Percentiles rank a stretch among this genome's conserved stretches.
Conservation (phyloP, 2,329 filamentous ascomycete genomes). For the Zalaria obscura region DNA sequence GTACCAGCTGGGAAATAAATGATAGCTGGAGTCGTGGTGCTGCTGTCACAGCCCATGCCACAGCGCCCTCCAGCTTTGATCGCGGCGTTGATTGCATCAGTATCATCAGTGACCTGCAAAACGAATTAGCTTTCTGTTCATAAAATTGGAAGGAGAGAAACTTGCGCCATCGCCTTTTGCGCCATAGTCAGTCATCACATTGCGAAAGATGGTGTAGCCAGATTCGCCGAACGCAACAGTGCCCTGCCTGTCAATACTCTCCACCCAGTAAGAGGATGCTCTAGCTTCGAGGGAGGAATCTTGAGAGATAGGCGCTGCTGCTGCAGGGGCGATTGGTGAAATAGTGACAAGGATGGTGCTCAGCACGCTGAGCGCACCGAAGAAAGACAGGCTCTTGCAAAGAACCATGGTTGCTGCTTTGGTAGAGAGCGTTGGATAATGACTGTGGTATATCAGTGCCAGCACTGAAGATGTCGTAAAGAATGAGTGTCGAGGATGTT, state of each 20-base stretch:
- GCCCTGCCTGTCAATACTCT: conserved; percentile 55
- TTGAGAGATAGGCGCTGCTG: conserved; percentile 2
- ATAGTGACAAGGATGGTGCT: conserved; percentile 2
- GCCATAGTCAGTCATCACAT: conserved; percentile 28
- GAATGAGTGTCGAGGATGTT: neutral
- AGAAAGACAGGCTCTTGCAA: conserved; percentile 3
- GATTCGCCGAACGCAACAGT: conserved; percentile 46
- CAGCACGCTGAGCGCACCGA: conserved; percentile 2
- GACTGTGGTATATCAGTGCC: conserved; percentile 5
- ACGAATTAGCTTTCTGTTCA: too few relatives aligned
- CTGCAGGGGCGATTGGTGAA: conserved; percentile 1
- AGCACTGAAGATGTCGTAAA: conserved; percentile 2
- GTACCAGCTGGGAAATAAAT: conserved; percentile 87
- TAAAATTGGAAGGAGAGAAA: too few relatives aligned
- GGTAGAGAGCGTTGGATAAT: conserved; percentile 5
- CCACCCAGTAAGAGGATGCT: conserved; percentile 54
- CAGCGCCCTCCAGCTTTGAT: conserved; percentile 69
- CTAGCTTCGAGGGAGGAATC: conserved; percentile 1
- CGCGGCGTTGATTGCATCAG: conserved; percentile 72
- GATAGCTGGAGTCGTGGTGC: conserved; percentile 68
- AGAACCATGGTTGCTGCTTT: conserved; percentile 2
- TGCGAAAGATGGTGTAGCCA: conserved; percentile 47
- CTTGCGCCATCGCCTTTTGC: conserved; percentile 40
- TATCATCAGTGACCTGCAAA: conserved; percentile 53
- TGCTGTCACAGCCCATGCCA: conserved; percentile 67